Conservation (phyloP, 257 asterid genomes). For the Buddleja alternifolia region DNA sequence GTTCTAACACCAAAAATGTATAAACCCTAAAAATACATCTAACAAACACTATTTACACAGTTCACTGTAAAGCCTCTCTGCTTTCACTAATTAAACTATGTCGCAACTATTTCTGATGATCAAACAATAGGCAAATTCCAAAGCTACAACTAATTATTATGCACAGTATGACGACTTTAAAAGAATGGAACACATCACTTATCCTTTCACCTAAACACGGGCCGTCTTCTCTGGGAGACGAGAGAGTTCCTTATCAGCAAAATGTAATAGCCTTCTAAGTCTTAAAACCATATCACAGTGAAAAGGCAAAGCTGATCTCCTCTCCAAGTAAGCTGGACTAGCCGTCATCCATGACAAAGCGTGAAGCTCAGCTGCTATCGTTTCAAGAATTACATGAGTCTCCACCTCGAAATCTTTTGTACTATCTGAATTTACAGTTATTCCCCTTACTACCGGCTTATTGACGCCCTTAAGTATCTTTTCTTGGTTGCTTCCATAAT, state of each 20-base stretch:
- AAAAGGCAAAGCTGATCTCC: conserved; percentile 88
- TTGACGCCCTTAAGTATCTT: conserved; percentile 52
- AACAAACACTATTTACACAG: conserved; percentile 33
- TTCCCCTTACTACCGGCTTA: conserved; percentile 62
- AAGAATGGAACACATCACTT: not conserved
- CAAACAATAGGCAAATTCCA: conserved; percentile 1
- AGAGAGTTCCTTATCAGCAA: conserved; percentile 87
- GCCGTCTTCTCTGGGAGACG: conserved; percentile 74
- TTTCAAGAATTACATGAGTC: conserved; percentile 68
- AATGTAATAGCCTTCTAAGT: conserved; percentile 91
- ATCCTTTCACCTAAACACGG: conserved; percentile 27
- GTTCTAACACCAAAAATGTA: conserved; percentile 24
- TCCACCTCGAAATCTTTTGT: conserved; percentile 69
- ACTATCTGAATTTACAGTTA: conserved; percentile 40
- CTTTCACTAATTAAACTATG: conserved; percentile 17
- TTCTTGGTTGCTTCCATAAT: conserved; percentile 85
- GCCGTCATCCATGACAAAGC: conserved; percentile 98
- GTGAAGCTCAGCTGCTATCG: conserved; percentile 90
- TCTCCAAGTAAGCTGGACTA: conserved; percentile 85
- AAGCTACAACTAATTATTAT: conserved; percentile 33
- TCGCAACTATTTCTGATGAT: conserved; percentile 21
- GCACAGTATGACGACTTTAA: conserved; percentile 14
- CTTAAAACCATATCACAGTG: conserved; percentile 96
- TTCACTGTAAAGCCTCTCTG: not conserved
- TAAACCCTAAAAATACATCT: conserved; percentile 3